These are phyloP conservation scores for Avena atlantica DNA, from an alignment of 176 grass and related monocot species.

Conservation along the genomic window DNA sequence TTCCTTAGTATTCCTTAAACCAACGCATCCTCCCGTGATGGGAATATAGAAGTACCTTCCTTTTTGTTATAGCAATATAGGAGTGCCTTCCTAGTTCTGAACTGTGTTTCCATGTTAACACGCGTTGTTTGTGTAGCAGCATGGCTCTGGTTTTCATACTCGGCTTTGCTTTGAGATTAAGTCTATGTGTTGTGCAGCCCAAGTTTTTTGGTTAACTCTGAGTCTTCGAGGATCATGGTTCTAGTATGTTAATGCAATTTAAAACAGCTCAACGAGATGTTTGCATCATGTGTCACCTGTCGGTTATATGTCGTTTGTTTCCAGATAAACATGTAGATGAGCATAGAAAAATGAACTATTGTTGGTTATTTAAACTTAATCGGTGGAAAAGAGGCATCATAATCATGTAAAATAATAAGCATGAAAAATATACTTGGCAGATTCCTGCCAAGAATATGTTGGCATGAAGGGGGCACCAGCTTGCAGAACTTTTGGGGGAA, in stretches of 20 bases:
- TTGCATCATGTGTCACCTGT: not conserved
- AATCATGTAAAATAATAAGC: not conserved
- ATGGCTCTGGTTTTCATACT: constrained; percentile 10
- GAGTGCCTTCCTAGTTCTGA: not conserved
- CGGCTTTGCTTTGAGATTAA: constrained; percentile 31
- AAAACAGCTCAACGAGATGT: not conserved
- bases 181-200: not conserved
- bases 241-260: constrained; percentile 5
- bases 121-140: not conserved
- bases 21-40: not conserved
- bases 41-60: not conserved
- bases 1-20: constrained; percentile 34
- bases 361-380: not conserved
- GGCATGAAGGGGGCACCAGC: not conserved
- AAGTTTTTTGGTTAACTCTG: not conserved
- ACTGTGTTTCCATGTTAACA: not conserved
- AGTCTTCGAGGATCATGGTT: not conserved
- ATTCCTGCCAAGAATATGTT: constrained; percentile 9
- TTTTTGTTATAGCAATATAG: not conserved
- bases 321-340: not conserved
- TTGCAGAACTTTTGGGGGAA: not conserved
- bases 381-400: not conserved
- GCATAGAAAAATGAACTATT: not conserved
- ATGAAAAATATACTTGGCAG: not conserved
- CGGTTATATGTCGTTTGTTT: not conserved